Base-by-base conservation (phyloP, 2,329 filamentous ascomycete species). In the Diplodia scrobiculata region DNA sequence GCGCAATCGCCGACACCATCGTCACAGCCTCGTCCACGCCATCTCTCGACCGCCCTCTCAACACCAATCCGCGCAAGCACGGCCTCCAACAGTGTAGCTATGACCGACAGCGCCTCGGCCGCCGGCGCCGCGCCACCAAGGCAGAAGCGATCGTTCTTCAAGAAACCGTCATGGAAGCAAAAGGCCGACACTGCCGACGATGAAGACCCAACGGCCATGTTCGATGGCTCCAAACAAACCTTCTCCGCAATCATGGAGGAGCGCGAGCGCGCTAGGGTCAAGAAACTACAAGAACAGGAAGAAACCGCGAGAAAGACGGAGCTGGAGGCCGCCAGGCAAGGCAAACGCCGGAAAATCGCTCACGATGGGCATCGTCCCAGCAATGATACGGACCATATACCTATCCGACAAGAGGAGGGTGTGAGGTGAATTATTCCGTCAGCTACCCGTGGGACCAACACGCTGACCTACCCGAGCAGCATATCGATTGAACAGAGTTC, bases 111-210 rank as follows among this genome's bases (percentile, higher is more conserved):
- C 54, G 54, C 45, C 47, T 34, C 58, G 34, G 41, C 67, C 17
- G 13, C 53, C 2, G 32, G 47, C 36, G 38, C 41, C n/a, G 58
- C 53, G 7, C 70, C 76, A 69, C 71, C 75, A 70, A 78, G 75
- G 67, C 60, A 51, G 7, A 81, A 80, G 77, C 79, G 79, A 47
- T 81, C 81, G 0, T 79, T 86, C 19, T 87, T 87, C 76, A 86
- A 83, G 60, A 84, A 83, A 69, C 81, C 84, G 54, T 75, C 79
- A 25, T 84, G 82, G 80, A 80, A 82, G 50, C 72, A 73, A n/a
- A 75, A 72, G 29, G 73, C 13, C 27, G 38, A 50, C 25, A 41
- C 58, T 13, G 21, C 17, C 14, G 55, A 60, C 14, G 41, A 50
- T 5, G 48, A 67, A 60, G 59, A 67, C 32, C 68, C 77, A 27